Evolutionary conservation across 805 yeast genomes (phyloP).

Genomic region (Candida nonsorbophila): DNA sequence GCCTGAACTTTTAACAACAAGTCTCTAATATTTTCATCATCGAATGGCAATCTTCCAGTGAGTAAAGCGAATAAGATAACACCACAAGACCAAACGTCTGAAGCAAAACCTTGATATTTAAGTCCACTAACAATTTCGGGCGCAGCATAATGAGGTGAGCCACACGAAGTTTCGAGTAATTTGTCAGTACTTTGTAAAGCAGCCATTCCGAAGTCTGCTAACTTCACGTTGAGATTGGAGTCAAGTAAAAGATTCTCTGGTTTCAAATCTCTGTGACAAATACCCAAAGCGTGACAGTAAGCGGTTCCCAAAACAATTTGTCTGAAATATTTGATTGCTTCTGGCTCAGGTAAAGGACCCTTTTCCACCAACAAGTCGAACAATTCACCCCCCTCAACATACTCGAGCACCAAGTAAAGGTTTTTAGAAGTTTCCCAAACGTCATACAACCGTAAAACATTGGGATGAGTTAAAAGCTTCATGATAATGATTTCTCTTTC

Average conservation of each 20-base stretch:
- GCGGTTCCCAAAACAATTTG: constrained; percentile 76
- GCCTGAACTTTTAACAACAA: constrained; percentile 69
- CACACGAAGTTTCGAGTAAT: constrained; percentile 75
- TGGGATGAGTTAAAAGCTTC: constrained; percentile 92
- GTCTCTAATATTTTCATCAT: constrained; percentile 73
- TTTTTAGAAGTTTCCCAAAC: constrained; percentile 98
- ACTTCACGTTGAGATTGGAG: constrained; percentile 60
- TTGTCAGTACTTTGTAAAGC: constrained; percentile 70
- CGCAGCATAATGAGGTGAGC: constrained; percentile 86
- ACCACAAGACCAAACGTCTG: constrained; percentile 89
- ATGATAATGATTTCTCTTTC: constrained; percentile 96
- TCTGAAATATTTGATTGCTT: constrained; percentile 71
- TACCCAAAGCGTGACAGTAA: constrained; percentile 75
- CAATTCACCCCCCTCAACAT: constrained; percentile 85
- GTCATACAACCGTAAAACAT: constrained; percentile 88
- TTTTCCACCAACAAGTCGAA: constrained; percentile 68
- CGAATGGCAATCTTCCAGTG: constrained; percentile 80
- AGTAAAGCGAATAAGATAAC: constrained; percentile 72
- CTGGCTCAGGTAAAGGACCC: constrained; percentile 67
- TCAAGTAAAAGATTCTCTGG: constrained; percentile 76
- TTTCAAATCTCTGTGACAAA: constrained; percentile 76
- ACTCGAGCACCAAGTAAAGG: constrained; percentile 70
- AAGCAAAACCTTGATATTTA: constrained; percentile 76
- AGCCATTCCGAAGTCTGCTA: constrained; percentile 90
- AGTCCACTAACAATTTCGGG: constrained; percentile 81